phyloP scores from a whole-genome alignment of 169 alveolate genomes.

The Cryptosporidium bovis region DNA sequence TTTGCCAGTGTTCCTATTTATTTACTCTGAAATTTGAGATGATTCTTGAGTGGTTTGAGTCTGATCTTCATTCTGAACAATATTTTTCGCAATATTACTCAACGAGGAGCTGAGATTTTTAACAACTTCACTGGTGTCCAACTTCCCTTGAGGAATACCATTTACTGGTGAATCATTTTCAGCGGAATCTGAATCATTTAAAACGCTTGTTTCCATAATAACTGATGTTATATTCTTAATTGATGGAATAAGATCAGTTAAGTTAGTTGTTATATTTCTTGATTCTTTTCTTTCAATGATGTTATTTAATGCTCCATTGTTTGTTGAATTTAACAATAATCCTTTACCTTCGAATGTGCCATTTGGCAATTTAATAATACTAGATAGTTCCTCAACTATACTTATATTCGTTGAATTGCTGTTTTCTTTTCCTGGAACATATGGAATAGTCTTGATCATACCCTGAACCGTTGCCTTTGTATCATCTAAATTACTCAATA shows the following conservation, averaged over 20 bases:
- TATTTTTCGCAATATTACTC: conserved; percentile 13
- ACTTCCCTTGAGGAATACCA: conserved; percentile 22
- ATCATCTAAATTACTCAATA: conserved; percentile 55
- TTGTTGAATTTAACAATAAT: conserved; percentile 15
- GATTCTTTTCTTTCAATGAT: conserved; percentile 20
- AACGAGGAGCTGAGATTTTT: conserved; percentile 21
- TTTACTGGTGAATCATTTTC: background rate
- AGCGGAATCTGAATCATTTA: no score
- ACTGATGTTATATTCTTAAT: conserved; percentile 24
- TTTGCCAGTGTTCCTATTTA: no score
- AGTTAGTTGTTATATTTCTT: conserved; percentile 29
- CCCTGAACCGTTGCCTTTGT: conserved; percentile 67
- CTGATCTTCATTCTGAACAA: conserved; percentile 16
- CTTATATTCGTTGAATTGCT: background rate
- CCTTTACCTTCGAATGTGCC: conserved; percentile 16
- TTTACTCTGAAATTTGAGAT: no score
- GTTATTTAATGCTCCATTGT: background rate
- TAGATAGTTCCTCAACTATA: conserved; percentile 34
- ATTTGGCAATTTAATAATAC: conserved; percentile 20
- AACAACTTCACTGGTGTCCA: conserved; percentile 44
- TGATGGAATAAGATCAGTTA: conserved; percentile 1
- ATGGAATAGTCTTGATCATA: conserved; percentile 62
- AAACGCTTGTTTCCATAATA: background rate
- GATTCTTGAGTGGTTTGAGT: background rate
- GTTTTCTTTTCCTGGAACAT: conserved; percentile 35